Base-by-base conservation (phyloP, 768 basidiomycete genomes). In the Russula griseocarnosa region DNA sequence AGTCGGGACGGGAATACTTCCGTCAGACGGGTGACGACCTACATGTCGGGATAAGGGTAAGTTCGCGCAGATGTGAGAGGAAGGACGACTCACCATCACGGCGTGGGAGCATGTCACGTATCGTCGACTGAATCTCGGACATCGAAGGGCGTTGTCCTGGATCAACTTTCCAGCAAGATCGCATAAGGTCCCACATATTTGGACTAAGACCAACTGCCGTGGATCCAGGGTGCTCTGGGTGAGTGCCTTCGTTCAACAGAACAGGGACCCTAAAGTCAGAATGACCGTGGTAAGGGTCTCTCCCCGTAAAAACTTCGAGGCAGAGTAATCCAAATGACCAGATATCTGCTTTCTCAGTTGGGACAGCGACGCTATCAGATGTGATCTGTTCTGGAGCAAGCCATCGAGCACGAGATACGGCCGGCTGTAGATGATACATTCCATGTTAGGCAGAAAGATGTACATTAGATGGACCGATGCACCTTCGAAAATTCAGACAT, bases 401-500 rank as follows among this genome's bases (percentile, higher is more conserved):
- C 64, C 64, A 65, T 52, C 64, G 59, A 36, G 20, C 49, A 8
- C 60, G 64, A n/a, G 34, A 28, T 8, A 47, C 8, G 34, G 51
- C 76, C 49, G 73, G 49, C 60, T 61, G 26, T 49, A 55, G 74
- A 14, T 14, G 8, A 22, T 53, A 13, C 16, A 24, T 40, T 60
- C 22, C 36, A 50, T 47, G 58, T 46, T 34, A 50, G 22, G n/a
- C 16, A 30, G 2, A 26, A 36, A 13, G 38, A 13, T 20, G 5
- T 49, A 16, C 22, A 46, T 8, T 40, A 50, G 18, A 26, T 16
- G 22, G 18, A 44, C 14, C 22, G 10, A 60, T 53, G 22, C 55
- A 60, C 58, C 5, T 50, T 64, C 13, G 40, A 30, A 34, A 40
- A 60, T 49, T n/a, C 52, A 50, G 79, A 78, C 30, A 82, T 66